A percentile compares a stretch with the other conserved stretches of the same genome.
phyloP scores from a whole-genome alignment of 371 early-diverging fungal species.

The Apophysomyces sp. region DNA sequence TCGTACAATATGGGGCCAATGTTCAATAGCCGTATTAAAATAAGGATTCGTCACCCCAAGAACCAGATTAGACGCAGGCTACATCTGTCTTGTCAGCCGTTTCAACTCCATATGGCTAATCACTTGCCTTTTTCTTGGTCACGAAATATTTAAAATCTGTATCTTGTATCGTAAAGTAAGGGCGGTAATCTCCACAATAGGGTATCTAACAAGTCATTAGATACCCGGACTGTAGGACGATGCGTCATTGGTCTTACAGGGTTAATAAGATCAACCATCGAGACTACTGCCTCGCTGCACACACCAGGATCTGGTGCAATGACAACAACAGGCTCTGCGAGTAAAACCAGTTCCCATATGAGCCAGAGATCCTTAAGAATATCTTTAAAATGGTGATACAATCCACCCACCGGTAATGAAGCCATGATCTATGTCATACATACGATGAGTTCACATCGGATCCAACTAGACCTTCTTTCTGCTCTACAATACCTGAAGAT shows the following conservation, averaged over 20 bases:
- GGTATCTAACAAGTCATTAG: constrained; percentile 60
- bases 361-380: constrained; percentile 83
- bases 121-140: constrained; percentile 56
- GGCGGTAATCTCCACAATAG: constrained; percentile 94
- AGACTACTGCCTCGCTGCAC: constrained; percentile 82
- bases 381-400: constrained; percentile 80
- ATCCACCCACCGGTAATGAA: constrained; percentile 60
- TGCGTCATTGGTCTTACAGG: constrained; percentile 68
- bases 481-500: constrained; percentile 68
- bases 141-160: constrained; percentile 82
- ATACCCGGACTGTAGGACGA: not conserved
- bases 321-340: constrained; percentile 90
- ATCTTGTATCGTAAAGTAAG: constrained; percentile 97
- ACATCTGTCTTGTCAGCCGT: constrained; percentile 1
- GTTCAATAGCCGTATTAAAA: constrained; percentile 84
- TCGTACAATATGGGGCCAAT: constrained; percentile 91
- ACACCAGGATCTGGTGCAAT: constrained; percentile 86
- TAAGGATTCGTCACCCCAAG: constrained; percentile 95
- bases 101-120: not conserved
- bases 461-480: not conserved
- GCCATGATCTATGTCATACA: constrained; percentile 57
- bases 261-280: constrained; percentile 89
- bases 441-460: not conserved
- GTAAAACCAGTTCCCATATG: constrained; percentile 93
- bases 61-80: constrained; percentile 82